These are phyloP conservation scores for Sarocladium oryzae DNA, from an alignment of 2,329 filamentous ascomycete species.

Conservation along the genomic window DNA sequence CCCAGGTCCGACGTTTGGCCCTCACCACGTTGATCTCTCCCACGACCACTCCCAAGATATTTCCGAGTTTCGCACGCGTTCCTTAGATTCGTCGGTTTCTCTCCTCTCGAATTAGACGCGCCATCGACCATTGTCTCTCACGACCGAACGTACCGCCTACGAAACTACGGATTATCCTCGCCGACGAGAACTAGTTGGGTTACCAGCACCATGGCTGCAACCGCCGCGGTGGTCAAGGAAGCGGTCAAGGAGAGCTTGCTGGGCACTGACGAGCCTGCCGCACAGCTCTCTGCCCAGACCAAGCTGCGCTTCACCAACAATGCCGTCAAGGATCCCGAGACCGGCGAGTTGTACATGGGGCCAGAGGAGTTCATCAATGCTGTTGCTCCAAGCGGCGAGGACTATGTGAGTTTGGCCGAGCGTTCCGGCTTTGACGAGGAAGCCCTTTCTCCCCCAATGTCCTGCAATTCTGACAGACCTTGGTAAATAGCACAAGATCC, in stretches of 20 bases:
- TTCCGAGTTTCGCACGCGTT: constrained; percentile 5
- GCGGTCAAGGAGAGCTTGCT: constrained; percentile 75
- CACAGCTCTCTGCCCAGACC: constrained; percentile 66
- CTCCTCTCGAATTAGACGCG: background rate
- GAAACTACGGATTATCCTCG: background rate
- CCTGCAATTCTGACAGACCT: background rate
- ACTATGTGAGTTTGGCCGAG: constrained; percentile 69
- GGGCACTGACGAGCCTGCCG: constrained; percentile 47
- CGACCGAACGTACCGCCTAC: background rate
- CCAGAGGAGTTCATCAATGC: constrained; percentile 86
- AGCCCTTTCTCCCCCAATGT: background rate
- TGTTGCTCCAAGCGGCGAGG: constrained; percentile 77
- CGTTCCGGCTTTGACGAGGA: constrained; percentile 1
- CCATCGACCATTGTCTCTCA: background rate
- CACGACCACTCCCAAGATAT: constrained; percentile 4
- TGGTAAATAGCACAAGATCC: constrained; percentile 83
- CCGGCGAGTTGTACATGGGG: constrained; percentile 73
- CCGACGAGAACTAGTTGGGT: background rate
- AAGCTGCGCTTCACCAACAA: constrained; percentile 70
- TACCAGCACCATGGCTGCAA: constrained; percentile 25
- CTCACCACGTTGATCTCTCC: constrained; percentile 9
- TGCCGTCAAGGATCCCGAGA: constrained; percentile 67
- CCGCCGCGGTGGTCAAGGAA: constrained; percentile 51
- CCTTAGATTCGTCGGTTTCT: background rate
- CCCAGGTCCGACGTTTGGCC: constrained; percentile 4